phyloP scores from a whole-genome alignment of 306 rosid genomes.

The Potentilla sterilis region DNA sequence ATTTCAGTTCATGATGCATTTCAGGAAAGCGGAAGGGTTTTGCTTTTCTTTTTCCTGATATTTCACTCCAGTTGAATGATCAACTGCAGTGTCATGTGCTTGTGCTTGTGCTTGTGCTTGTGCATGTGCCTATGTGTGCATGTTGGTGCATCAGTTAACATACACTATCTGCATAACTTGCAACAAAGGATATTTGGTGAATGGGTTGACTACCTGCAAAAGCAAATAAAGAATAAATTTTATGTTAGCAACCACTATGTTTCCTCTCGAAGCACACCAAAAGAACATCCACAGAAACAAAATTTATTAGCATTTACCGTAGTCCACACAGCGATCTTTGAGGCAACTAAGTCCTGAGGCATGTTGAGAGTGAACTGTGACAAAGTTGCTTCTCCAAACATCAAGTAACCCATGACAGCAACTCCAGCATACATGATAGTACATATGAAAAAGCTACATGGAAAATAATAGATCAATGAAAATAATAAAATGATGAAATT shows the following conservation, averaged over 20 bases:
- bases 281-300: not conserved
- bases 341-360: conserved; percentile 77
- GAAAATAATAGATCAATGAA: not conserved
- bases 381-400: conserved; percentile 79
- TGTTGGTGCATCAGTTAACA: conserved; percentile 5
- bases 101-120: not conserved
- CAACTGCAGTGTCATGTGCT: not conserved
- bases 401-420: conserved; percentile 88
- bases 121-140: not conserved
- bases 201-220: conserved; percentile 97
- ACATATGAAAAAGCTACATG: conserved; percentile 66
- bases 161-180: conserved; percentile 4
- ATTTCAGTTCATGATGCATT: not conserved
- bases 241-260: not conserved
- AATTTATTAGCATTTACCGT: conserved; percentile 53
- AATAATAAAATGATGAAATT: not conserved
- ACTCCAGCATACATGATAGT: conserved; percentile 73
- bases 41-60: not conserved
- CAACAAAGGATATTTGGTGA: conserved; percentile 91
- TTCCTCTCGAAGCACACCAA: not conserved
- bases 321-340: conserved; percentile 95
- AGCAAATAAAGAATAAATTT: conserved; percentile 14
- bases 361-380: conserved; percentile 96
- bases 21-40: not conserved
- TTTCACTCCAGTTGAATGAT: not conserved